These are phyloP conservation scores for Spergularia marina DNA, from an alignment of 148 eudicot genomes.

Conservation along the genomic window DNA sequence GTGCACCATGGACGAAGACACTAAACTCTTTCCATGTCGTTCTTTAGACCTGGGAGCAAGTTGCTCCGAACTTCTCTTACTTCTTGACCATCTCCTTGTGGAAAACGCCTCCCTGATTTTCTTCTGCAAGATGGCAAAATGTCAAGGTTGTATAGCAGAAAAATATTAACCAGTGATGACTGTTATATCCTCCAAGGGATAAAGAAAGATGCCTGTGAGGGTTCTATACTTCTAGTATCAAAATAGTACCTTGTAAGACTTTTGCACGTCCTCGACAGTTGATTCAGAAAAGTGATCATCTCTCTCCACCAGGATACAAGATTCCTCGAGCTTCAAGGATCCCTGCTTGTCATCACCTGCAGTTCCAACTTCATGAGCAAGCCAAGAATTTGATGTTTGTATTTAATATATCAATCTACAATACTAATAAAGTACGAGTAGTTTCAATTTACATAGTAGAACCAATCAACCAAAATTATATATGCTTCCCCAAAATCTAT, in stretches of 20 bases:
- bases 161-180: background rate
- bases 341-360: slow-evolving; percentile 21
- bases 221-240: no score
- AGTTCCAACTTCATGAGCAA: slow-evolving; percentile 26
- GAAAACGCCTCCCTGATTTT: slow-evolving; percentile 30
- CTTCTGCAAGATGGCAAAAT: slow-evolving; percentile 19
- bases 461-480: no score
- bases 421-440: no score
- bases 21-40: slow-evolving; percentile 2
- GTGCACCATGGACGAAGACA: background rate
- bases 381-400: slow-evolving; percentile 21
- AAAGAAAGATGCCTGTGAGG: no score
- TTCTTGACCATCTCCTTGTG: slow-evolving; percentile 28
- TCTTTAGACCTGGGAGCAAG: slow-evolving; percentile 18
- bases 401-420: no score
- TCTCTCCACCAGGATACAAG: slow-evolving; percentile 37
- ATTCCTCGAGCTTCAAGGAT: slow-evolving; percentile 29
- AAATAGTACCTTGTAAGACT: slow-evolving; percentile 35
- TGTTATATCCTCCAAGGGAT: background rate
- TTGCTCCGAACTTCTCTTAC: slow-evolving; percentile 21
- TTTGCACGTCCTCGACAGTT: slow-evolving; percentile 5
- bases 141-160: background rate
- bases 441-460: no score
- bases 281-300: slow-evolving; percentile 13
- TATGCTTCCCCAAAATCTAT: slow-evolving; percentile 2